Evolutionary conservation across 345 rosid species (phyloP).

Genomic region (Cardamine chenopodiifolia): DNA sequence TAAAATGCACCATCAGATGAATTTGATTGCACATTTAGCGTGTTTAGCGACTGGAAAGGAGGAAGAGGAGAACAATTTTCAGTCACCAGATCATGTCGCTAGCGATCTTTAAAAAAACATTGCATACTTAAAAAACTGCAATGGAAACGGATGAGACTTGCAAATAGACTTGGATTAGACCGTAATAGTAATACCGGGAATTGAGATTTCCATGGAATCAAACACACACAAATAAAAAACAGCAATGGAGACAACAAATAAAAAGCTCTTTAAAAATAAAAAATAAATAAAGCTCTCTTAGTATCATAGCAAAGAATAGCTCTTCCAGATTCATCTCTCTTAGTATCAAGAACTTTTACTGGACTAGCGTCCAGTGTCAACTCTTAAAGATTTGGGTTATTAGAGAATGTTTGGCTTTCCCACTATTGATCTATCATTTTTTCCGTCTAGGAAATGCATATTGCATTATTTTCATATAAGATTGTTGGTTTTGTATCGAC

Average conservation of each 20-base stretch:
- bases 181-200: neutral
- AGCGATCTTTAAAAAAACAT: no score
- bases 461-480: no score
- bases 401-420: neutral
- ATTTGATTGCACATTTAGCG: neutral
- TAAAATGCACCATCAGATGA: neutral
- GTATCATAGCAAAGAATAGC: conserved; percentile 69
- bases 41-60: no score
- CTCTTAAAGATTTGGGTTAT: neutral
- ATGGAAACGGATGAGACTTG: neutral
- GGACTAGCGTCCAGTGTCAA: neutral
- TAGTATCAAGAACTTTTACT: conserved; percentile 44
- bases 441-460: no score
- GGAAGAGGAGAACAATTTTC: no score
- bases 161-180: neutral
- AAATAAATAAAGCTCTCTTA: no score
- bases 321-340: conserved; percentile 48
- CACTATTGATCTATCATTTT: neutral
- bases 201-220: neutral
- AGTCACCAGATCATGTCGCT: no score
- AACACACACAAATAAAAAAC: neutral
- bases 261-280: conserved; percentile 63
- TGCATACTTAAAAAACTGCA: conserved; percentile 2
- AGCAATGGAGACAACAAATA: no score
- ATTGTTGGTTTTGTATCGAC: neutral